A percentile compares a stretch with the other conserved stretches of the same genome.
These are phyloP conservation scores for Vigna trinervia DNA, from an alignment of 306 rosid genomes.

Conservation along the genomic window DNA sequence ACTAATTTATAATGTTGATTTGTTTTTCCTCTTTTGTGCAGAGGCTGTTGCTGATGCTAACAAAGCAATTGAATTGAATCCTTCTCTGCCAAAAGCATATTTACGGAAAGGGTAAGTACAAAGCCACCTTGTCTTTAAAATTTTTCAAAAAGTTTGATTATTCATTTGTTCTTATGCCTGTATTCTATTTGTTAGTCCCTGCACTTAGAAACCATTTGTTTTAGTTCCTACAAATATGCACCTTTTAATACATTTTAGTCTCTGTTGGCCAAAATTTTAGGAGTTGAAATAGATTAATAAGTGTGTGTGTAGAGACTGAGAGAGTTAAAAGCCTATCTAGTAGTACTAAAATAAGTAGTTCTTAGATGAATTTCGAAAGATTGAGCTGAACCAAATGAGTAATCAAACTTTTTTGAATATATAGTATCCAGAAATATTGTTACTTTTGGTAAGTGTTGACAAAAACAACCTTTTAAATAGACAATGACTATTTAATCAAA, in stretches of 20 bases:
- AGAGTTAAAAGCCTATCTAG: neutral
- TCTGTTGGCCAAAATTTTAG: neutral
- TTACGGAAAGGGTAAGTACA: constrained; percentile 81
- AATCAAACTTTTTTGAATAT: neutral
- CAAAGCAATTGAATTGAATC: constrained; percentile 82
- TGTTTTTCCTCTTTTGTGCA: constrained; percentile 43
- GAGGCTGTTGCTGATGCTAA: constrained; percentile 87
- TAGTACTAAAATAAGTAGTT: too few relatives aligned
- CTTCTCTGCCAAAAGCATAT: constrained; percentile 68
- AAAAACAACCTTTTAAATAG: neutral
- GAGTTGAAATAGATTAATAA: neutral
- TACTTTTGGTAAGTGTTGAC: constrained; percentile 6
- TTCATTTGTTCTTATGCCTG: neutral
- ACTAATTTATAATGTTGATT: neutral
- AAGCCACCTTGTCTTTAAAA: neutral
- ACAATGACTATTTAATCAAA: neutral
- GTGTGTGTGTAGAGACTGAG: neutral
- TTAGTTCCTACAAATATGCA: too few relatives aligned
- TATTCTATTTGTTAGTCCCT: too few relatives aligned
- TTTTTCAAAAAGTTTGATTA: neutral
- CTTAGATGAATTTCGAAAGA: too few relatives aligned
- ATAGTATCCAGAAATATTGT: neutral
- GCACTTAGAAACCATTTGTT: too few relatives aligned
- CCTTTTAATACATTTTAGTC: too few relatives aligned
- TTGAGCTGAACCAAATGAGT: too few relatives aligned